These are phyloP conservation scores for Orbilia oligospora DNA, from an alignment of 2,329 filamentous ascomycete species.

Conservation along the genomic window DNA sequence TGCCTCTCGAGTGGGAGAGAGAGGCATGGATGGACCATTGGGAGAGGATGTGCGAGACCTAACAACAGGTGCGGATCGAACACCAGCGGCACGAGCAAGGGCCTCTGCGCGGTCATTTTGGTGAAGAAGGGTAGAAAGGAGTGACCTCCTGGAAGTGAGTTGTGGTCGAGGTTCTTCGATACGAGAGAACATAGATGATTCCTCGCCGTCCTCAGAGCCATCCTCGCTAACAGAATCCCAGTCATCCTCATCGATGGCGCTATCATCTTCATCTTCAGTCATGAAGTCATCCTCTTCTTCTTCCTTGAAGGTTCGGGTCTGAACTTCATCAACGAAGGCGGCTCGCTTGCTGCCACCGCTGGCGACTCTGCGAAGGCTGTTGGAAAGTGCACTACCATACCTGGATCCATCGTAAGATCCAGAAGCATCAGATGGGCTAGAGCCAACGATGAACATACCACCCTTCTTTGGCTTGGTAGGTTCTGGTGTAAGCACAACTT, in stretches of 20 bases:
- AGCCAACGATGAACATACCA: conserved; percentile 70
- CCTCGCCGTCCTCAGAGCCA: conserved; percentile 84
- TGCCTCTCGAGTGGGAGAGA: conserved; percentile 73
- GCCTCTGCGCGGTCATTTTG: conserved; percentile 80
- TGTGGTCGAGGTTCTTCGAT: conserved; percentile 86
- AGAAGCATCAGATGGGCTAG: conserved; percentile 64
- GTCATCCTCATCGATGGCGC: conserved; percentile 81
- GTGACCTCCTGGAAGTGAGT: conserved; percentile 85
- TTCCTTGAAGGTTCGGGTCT: conserved; percentile 75
- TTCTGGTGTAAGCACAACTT: conserved; percentile 68
- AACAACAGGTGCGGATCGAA: conserved; percentile 69
- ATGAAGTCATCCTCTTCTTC: conserved; percentile 71
- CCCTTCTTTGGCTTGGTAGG: conserved; percentile 68
- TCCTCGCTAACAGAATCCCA: conserved; percentile 83
- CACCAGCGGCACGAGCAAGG: conserved; percentile 72
- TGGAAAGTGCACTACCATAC: conserved; percentile 57
- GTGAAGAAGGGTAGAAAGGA: conserved; percentile 90
- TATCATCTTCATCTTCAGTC: conserved; percentile 77
- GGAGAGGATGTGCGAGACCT: conserved; percentile 77
- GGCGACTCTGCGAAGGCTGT: conserved; percentile 56
- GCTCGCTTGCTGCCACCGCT: conserved; percentile 77
- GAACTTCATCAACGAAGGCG: conserved; percentile 84
- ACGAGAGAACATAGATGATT: conserved; percentile 84
- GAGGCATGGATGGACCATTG: conserved; percentile 77
- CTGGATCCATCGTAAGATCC: conserved; percentile 62